Base-by-base conservation (phyloP, 345 rosid species). In the Euclidium syriacum region DNA sequence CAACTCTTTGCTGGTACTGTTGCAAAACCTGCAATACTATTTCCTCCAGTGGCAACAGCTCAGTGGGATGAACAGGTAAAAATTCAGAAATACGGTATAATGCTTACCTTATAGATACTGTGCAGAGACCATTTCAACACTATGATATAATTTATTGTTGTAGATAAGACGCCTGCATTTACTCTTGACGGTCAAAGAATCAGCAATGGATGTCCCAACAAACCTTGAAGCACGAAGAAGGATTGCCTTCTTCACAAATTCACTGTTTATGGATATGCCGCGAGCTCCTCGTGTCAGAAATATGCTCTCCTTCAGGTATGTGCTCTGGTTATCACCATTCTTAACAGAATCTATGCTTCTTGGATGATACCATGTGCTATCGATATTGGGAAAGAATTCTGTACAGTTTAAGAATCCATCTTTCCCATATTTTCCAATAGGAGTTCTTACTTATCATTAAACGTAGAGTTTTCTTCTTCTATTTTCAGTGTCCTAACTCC, bases 181-280 rank as follows among this genome's bases (percentile, higher is more conserved):
- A 59, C 91, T 94, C 47, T 70, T 90, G 75, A 94, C 97, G 6
- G 96, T 85, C 47, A 94, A 83, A 77, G 99, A 90, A 75, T 84
- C 97, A 51, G 97, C 96, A 57, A 55, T 68, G 72, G 91, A 92
- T 58, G 85, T 92, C 55, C 99, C 99, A 38, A 76, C 79, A 67
- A 92, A 90, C 78, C 97, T 92, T 69, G 97, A 92, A 86, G 99
- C 99, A 3, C 88, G 94, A 50, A 83, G 99, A 69, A 85, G 99
- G 72, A 87, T 92, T 65, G 65, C 99, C 43, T 92, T 92, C 81
- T 89, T 92, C 73, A 60, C 97, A 63, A 92, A 89, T 53, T 92
- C 99, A 19, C 73, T 92, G 71, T 92, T 92, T 68, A 92, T 89
- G 98, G 97, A 92, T 70, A 89, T 92, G 91, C 98, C 97, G 3